Conservation (phyloP, 2,329 filamentous ascomycete species). For the Ophiosphaerella herpotricha region DNA sequence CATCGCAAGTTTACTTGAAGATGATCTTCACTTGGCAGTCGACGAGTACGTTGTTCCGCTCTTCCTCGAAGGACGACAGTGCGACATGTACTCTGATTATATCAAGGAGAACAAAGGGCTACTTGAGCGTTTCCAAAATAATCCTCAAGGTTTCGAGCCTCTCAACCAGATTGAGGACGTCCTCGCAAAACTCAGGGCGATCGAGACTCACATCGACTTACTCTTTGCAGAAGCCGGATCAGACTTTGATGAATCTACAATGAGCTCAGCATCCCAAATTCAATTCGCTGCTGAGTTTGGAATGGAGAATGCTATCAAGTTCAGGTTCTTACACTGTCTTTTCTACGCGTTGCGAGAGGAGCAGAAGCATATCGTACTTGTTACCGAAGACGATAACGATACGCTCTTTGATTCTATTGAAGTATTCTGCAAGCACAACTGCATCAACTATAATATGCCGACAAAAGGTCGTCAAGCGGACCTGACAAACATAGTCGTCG, state of each 20-base stretch:
- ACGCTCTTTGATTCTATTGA: slow-evolving; percentile 32
- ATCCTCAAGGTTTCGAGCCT: slow-evolving; percentile 14
- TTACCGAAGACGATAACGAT: slow-evolving; percentile 27
- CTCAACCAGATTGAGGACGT: slow-evolving; percentile 22
- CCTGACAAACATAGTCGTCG: neutral
- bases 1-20: slow-evolving; percentile 27
- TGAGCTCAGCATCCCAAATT: slow-evolving; percentile 19
- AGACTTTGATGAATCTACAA: slow-evolving; percentile 6
- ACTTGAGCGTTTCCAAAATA: slow-evolving; percentile 20
- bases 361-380: slow-evolving; percentile 35
- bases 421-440: slow-evolving; percentile 28
- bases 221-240: slow-evolving; percentile 27
- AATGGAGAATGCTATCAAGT: slow-evolving; percentile 38
- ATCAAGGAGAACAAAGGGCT: slow-evolving; percentile 24
- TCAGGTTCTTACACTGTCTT: slow-evolving; percentile 34
- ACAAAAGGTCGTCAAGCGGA: slow-evolving; percentile 17
- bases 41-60: slow-evolving; percentile 43
- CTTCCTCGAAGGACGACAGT: slow-evolving; percentile 38
- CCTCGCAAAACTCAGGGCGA: slow-evolving; percentile 23
- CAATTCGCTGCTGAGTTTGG: slow-evolving; percentile 32
- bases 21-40: slow-evolving; percentile 32
- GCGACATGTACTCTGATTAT: slow-evolving; percentile 24
- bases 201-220: slow-evolving; percentile 43
- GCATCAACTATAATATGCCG: slow-evolving; percentile 32
- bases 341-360: slow-evolving; percentile 25